Base-by-base conservation (phyloP, 2,329 filamentous ascomycete genomes). In the Calycina marina region DNA sequence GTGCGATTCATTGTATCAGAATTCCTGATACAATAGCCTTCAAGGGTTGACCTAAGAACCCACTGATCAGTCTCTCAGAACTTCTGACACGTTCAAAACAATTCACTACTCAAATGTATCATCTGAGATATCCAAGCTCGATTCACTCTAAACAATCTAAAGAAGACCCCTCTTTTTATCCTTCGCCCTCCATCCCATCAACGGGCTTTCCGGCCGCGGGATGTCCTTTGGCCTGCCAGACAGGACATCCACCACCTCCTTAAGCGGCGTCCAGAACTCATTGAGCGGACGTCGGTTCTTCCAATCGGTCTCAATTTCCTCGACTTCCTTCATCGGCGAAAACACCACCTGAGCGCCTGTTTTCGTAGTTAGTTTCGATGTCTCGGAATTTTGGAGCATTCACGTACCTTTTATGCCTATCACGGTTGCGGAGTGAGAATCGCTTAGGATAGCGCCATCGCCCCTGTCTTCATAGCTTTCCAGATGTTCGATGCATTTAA, bases 331-430 rank as follows among this genome's bases (percentile, higher is more conserved):
- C 70, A 96, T 82, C 0, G 79, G 66, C 6, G 73, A 78, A 56
- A 96, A 93, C n/a, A 86, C 72, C 6, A 98, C 81, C 48, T 79
- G 75, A 1, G 85, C 85, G 14, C 86, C 86, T 58, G 82, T 77
- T 53, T 98, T 88, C 15, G 90, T 90, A 49, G 98, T 96, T 24
- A 98, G 84, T 0, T 73, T 65, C 3, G 77, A 68, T 32, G 77
- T 85, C 55, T 77, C 61, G 4, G 77, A 70, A 50, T 94, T 81
- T 16, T 70, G 66, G 40, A 73, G 72, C 40, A 93, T 80, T n/a
- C n/a, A n/a, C n/a, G 85, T 85, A 14, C 86, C 86, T 58, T 83
- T 77, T 53, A 98, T 88, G 15, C 90, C 90, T 49, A 98, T 96
- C 24, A 98, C 84, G 0, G 74, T 65, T 3, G 77, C 68, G 32